Conservation (phyloP, 2,329 filamentous ascomycete species). For the Fusarium avenaceum region DNA sequence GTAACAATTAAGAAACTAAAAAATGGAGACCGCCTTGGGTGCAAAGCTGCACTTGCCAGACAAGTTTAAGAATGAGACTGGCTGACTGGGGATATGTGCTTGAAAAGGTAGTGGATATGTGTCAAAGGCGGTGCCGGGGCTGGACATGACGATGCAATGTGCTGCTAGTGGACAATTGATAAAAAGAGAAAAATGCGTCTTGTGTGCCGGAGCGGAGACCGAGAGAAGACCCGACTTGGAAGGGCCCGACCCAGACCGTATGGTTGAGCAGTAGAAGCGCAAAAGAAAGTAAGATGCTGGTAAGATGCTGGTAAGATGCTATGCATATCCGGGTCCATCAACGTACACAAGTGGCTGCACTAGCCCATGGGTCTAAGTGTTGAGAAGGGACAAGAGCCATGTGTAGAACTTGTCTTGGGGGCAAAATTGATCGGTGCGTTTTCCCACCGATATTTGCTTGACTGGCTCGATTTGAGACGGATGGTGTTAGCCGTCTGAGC, state of each 20-base stretch:
- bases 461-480: constrained; percentile 27
- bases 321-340: constrained; percentile 51
- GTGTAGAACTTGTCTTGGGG: constrained; percentile 43
- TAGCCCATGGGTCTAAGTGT: constrained; percentile 47
- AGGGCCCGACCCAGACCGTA: constrained; percentile 40
- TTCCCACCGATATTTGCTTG: constrained; percentile 38
- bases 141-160: constrained; percentile 39
- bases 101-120: constrained; percentile 45
- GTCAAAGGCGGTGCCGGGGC: constrained; percentile 35
- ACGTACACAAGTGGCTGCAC: constrained; percentile 51
- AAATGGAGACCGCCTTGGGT: constrained; percentile 25
- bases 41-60: constrained; percentile 27
- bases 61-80: constrained; percentile 31
- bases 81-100: constrained; percentile 28
- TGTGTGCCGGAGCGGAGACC: constrained; percentile 43
- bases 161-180: constrained; percentile 23
- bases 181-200: constrained; percentile 28
- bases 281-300: constrained; percentile 42
- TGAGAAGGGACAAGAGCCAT: constrained; percentile 35
- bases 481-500: constrained; percentile 34
- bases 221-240: constrained; percentile 39
- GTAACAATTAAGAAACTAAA: constrained; percentile 35
- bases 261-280: constrained; percentile 28
- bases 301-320: constrained; percentile 50
- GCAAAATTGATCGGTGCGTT: constrained; percentile 31